These are phyloP conservation scores for Debaryomycetaceae sp. DNA, from an alignment of 1,139 yeast genomes.

Conservation along the genomic window DNA sequence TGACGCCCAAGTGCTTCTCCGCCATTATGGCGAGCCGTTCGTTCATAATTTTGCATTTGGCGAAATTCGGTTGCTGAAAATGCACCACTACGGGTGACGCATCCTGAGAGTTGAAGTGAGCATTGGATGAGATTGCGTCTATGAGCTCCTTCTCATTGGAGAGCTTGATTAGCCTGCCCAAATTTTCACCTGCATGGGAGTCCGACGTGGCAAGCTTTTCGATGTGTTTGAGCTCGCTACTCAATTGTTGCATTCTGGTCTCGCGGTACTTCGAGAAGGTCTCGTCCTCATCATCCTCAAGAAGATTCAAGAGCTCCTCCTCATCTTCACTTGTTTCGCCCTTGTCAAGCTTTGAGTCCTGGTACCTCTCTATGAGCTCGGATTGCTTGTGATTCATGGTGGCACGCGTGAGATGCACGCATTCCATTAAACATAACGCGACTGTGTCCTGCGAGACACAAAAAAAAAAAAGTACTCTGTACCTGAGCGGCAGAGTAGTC, in stretches of 20 bases:
- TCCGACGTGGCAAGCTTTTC: constrained; percentile 22
- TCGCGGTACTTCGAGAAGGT: constrained; percentile 38
- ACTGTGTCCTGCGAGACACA: background rate
- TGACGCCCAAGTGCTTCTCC: constrained; percentile 51
- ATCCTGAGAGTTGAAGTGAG: background rate
- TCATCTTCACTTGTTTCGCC: constrained; percentile 30
- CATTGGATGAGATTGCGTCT: constrained; percentile 31
- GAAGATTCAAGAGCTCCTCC: constrained; percentile 28
- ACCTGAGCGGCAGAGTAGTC: background rate
- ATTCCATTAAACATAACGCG: background rate
- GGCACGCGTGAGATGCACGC: background rate
- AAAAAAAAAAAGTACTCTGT: background rate
- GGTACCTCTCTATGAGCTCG: constrained; percentile 36
- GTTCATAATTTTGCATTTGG: constrained; percentile 59
- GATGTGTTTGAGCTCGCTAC: constrained; percentile 39
- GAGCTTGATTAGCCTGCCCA: constrained; percentile 38
- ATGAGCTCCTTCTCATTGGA: constrained; percentile 54
- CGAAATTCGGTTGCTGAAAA: constrained; percentile 59
- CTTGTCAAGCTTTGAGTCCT: constrained; percentile 29
- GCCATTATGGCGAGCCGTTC: constrained; percentile 44
- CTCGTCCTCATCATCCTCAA: constrained; percentile 32
- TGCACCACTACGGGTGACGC: constrained; percentile 44
- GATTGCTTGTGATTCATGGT: constrained; percentile 32
- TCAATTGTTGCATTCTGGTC: constrained; percentile 44
- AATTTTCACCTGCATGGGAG: too few relatives aligned